These are phyloP conservation scores for Parsonsia alboflavescens DNA, from an alignment of 257 asterid species.

Conservation along the genomic window DNA sequence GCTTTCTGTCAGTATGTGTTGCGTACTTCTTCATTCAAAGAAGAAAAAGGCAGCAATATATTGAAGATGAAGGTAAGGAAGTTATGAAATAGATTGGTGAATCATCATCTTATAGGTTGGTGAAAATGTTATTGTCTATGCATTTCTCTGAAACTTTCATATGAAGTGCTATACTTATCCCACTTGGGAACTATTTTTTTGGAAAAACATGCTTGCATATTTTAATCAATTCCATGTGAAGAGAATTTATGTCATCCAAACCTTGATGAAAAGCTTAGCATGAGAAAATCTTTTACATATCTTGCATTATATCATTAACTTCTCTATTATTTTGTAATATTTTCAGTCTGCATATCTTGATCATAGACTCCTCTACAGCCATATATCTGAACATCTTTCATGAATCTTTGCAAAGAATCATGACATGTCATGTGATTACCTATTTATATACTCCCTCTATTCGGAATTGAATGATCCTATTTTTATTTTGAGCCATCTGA, in stretches of 20 bases:
- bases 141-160: neutral
- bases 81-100: no score
- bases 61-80: conserved; percentile 51
- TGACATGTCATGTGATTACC: neutral
- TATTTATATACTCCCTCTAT: no score
- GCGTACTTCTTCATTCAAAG: conserved; percentile 30
- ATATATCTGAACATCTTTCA: neutral
- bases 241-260: neutral
- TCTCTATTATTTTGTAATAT: neutral
- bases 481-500: no score
- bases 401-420: neutral
- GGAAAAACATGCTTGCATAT: neutral
- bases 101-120: neutral
- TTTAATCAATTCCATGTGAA: neutral
- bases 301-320: neutral
- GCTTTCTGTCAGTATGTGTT: conserved; percentile 35
- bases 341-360: neutral
- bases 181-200: neutral
- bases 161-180: neutral
- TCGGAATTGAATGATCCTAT: no score
- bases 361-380: neutral
- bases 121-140: neutral
- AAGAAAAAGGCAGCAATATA: conserved; percentile 33
- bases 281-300: neutral
- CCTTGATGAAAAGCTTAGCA: neutral